Evolutionary conservation across 1,284 basidiomycete species (phyloP).

Genomic region (Coniferiporia weirii): DNA sequence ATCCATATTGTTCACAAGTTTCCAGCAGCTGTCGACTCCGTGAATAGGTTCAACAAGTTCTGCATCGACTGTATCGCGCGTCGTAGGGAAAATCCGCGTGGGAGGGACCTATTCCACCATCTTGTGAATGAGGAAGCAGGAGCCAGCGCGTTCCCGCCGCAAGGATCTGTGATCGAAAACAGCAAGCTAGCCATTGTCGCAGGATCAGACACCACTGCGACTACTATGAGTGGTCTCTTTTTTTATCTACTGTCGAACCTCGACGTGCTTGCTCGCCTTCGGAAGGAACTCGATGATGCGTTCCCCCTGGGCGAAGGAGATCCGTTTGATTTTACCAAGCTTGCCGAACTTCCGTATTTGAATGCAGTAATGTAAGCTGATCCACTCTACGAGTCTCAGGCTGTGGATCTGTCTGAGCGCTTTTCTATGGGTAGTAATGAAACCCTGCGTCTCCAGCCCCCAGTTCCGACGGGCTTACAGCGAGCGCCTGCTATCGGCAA

Average conservation of each 20-base stretch:
- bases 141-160: slow-evolving; percentile 21
- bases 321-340: slow-evolving; percentile 17
- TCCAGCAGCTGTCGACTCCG: slow-evolving; percentile 3
- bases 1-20: slow-evolving; percentile 1
- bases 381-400: too few relatives aligned
- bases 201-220: slow-evolving; percentile 34
- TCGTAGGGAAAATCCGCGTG: slow-evolving; percentile 22
- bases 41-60: slow-evolving; percentile 7
- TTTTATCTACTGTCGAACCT: slow-evolving; percentile 32
- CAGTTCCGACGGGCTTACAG: slow-evolving; percentile 6
- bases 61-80: not conserved
- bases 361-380: slow-evolving; percentile 29
- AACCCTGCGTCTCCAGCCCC: slow-evolving; percentile 8
- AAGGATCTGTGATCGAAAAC: slow-evolving; percentile 27
- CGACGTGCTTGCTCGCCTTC: slow-evolving; percentile 23
- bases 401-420: too few relatives aligned
- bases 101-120: slow-evolving; percentile 35
- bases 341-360: slow-evolving; percentile 27
- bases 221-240: slow-evolving; percentile 27
- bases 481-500: slow-evolving; percentile 11
- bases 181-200: slow-evolving; percentile 32
- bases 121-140: slow-evolving; percentile 30
- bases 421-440: slow-evolving; percentile 5
- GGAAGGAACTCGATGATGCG: slow-evolving; percentile 27
- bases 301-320: slow-evolving; percentile 20